Conservation (phyloP, 2,329 filamentous ascomycete species). For the Stromatinia cepivora region DNA sequence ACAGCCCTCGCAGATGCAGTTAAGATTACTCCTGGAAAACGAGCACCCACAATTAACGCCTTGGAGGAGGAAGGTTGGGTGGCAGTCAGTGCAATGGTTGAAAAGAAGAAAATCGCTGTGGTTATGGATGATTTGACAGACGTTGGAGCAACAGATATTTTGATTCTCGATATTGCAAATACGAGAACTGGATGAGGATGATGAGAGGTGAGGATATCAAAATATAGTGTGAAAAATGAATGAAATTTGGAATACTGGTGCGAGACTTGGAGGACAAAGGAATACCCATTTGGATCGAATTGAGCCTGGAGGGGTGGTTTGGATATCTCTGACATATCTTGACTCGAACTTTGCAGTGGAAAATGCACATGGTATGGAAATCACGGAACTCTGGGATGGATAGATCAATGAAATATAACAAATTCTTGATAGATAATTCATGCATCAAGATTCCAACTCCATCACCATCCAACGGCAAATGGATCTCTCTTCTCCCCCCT, state of each 20-base stretch:
- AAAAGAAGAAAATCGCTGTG: slow-evolving; percentile 42
- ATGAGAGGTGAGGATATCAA: slow-evolving; percentile 8
- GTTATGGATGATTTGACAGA: slow-evolving; percentile 42
- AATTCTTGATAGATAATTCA: not conserved
- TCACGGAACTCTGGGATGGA: not conserved
- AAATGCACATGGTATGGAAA: not conserved
- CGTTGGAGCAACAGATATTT: slow-evolving; percentile 41
- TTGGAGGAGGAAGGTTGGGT: slow-evolving; percentile 50
- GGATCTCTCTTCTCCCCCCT: slow-evolving; percentile 7
- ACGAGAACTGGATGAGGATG: slow-evolving; percentile 35
- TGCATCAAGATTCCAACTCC: not conserved
- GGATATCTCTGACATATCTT: not conserved
- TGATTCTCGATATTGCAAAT: slow-evolving; percentile 42
- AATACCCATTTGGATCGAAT: slow-evolving; percentile 17
- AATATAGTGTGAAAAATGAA: not conserved
- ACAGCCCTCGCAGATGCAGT: slow-evolving; percentile 64
- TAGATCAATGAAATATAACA: not conserved
- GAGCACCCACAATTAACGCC: slow-evolving; percentile 86
- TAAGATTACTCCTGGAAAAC: slow-evolving; percentile 86
- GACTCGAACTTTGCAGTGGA: not conserved
- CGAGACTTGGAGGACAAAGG: not conserved
- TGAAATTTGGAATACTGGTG: slow-evolving; percentile 3
- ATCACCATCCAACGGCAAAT: slow-evolving; percentile 8
- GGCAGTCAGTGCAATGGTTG: slow-evolving; percentile 36
- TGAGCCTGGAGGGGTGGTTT: not conserved